Evolutionary conservation across 768 basidiomycete genomes (phyloP).

Genomic region (Cubamyces lactineus): DNA sequence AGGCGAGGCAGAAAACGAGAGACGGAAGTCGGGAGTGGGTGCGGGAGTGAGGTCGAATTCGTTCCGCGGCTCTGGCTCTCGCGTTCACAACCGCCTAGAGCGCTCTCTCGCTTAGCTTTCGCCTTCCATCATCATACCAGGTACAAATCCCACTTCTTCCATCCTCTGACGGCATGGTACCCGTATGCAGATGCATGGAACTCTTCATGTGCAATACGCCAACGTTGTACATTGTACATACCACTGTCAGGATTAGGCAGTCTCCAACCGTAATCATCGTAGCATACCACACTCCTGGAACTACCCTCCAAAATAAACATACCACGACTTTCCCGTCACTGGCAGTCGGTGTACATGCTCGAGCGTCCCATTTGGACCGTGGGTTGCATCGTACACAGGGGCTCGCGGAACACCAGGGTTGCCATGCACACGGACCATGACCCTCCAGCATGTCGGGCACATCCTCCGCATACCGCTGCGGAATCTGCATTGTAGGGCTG

Average conservation of each 20-base stretch:
- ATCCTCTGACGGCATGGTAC: neutral
- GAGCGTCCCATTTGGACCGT: constrained; percentile 6
- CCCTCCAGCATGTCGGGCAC: constrained; percentile 1
- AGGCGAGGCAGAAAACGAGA: neutral
- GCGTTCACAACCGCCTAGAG: neutral
- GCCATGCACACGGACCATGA: constrained; percentile 4
- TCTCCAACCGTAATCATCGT: neutral
- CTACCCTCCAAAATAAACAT: too few relatives aligned
- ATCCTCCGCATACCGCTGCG: neutral
- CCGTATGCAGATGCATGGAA: neutral
- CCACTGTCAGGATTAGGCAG: neutral
- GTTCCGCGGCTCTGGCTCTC: neutral
- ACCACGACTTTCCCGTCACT: neutral
- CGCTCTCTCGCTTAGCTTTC: neutral
- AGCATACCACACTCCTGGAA: too few relatives aligned
- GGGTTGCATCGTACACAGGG: neutral
- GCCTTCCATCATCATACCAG: neutral
- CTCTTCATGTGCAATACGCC: neutral
- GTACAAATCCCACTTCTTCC: neutral
- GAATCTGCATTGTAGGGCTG: neutral
- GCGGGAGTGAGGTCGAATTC: neutral
- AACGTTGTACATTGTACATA: too few relatives aligned
- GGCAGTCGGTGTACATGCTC: neutral
- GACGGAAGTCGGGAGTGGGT: neutral
- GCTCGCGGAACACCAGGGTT: neutral